A percentile compares a stretch with the other conserved stretches of the same genome.
phyloP scores from a whole-genome alignment of 768 basidiomycete genomes.

The Tubosaeta sp. region DNA sequence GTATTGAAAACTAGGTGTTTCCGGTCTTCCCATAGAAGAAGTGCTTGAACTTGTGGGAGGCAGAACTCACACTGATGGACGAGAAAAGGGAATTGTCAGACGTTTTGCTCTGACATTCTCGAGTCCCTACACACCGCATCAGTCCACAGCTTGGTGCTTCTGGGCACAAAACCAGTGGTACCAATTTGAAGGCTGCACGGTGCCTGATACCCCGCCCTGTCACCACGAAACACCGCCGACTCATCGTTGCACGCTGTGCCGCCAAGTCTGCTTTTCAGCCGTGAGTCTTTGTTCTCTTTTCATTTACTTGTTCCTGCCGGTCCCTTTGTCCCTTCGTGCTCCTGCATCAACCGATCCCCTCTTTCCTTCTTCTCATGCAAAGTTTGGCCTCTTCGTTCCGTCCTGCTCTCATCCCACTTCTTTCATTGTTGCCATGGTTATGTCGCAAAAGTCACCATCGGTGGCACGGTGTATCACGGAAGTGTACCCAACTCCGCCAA shows the following conservation, averaged over 20 bases:
- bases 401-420: slow-evolving; percentile 5
- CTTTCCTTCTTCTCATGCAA: slow-evolving; percentile 4
- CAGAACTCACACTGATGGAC: too few species aligned
- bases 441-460: slow-evolving; percentile 38
- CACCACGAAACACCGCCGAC: slow-evolving; percentile 1
- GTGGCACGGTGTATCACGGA: slow-evolving; percentile 41
- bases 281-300: background rate
- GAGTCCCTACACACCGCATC: too few species aligned
- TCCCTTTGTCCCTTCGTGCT: background rate
- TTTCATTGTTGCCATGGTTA: slow-evolving; percentile 22
- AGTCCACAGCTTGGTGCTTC: background rate
- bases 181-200: slow-evolving; percentile 12
- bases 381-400: background rate
- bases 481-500: slow-evolving; percentile 48
- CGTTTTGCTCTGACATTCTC: too few species aligned
- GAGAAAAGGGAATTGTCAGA: too few species aligned
- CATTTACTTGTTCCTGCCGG: background rate
- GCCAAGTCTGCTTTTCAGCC: slow-evolving; percentile 1
- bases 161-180: slow-evolving; percentile 1
- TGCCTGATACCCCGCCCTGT: slow-evolving; percentile 15
- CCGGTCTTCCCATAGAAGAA: too few species aligned
- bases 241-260: slow-evolving; percentile 1
- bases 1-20: too few species aligned
- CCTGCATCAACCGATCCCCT: background rate
- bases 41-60: too few species aligned